Conservation (phyloP, 345 rosid species). For the Gossypium rotundifolium region DNA sequence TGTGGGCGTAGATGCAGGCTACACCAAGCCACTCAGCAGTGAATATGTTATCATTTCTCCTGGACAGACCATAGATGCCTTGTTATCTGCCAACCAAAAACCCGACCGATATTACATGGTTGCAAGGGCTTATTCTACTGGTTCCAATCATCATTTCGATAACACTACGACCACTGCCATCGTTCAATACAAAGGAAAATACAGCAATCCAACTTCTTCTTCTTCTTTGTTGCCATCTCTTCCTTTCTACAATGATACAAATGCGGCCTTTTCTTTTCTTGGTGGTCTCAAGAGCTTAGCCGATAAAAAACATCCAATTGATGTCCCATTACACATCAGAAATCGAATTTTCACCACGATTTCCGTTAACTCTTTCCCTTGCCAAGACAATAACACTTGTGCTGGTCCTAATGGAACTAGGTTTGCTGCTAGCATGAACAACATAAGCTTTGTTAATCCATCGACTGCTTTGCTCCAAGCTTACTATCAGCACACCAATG, state of each 20-base stretch:
- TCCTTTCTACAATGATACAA: constrained; percentile 12
- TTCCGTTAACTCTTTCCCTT: constrained; percentile 17
- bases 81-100: constrained; percentile 22
- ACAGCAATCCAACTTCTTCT: not conserved
- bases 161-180: constrained; percentile 36
- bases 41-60: constrained; percentile 21
- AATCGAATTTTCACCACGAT: constrained; percentile 17
- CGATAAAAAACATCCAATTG: constrained; percentile 14
- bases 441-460: constrained; percentile 31
- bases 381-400: constrained; percentile 1
- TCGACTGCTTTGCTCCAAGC: constrained; percentile 33
- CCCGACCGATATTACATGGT: constrained; percentile 31
- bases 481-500: constrained; percentile 25
- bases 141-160: not conserved
- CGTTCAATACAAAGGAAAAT: constrained; percentile 22
- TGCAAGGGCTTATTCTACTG: constrained; percentile 11
- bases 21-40: constrained; percentile 20
- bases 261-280: not conserved
- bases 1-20: constrained; percentile 29
- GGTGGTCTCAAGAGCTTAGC: constrained; percentile 20
- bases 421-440: constrained; percentile 24
- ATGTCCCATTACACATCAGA: constrained; percentile 25
- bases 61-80: constrained; percentile 34
- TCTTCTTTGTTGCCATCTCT: constrained; percentile 15
- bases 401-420: constrained; percentile 9